Conservation (phyloP, 2,329 filamentous ascomycete species). For the Teratosphaeria zuluensis region DNA sequence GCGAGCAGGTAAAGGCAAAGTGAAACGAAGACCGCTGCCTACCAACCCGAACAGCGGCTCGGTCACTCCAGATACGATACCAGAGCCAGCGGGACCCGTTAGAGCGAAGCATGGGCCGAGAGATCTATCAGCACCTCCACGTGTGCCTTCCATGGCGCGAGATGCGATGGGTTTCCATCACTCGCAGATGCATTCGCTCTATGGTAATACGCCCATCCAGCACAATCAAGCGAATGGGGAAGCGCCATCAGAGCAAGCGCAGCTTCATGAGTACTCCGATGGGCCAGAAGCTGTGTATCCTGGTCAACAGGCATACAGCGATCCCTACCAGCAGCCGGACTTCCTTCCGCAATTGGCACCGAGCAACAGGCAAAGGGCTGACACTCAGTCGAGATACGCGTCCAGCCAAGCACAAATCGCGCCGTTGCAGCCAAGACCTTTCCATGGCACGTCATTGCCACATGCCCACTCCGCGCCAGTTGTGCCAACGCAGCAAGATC, state of each 20-base stretch:
- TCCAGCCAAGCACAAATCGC: conserved; percentile 7
- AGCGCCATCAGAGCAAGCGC: background rate
- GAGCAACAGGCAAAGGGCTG: conserved; percentile 19
- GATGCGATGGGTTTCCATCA: conserved; percentile 17
- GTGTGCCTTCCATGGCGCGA: conserved; percentile 18
- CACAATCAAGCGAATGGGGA: background rate
- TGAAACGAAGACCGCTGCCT: conserved; percentile 78
- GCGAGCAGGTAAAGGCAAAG: conserved; percentile 22
- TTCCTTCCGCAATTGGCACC: conserved; percentile 26
- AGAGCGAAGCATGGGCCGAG: conserved; percentile 25
- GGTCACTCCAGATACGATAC: conserved; percentile 17
- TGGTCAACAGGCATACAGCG: conserved; percentile 28
- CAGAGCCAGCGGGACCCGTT: conserved; percentile 15
- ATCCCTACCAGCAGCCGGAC: conserved; percentile 31
- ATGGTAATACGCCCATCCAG: background rate
- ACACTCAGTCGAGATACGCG: conserved; percentile 20
- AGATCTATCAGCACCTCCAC: conserved; percentile 15
- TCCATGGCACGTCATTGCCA: conserved; percentile 20
- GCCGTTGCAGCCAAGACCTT: conserved; percentile 8
- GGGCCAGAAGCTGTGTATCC: background rate
- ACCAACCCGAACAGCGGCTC: conserved; percentile 57
- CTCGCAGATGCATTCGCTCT: conserved; percentile 3
- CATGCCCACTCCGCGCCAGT: conserved; percentile 38
- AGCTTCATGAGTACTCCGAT: background rate
- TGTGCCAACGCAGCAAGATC: conserved; percentile 44